Conservation (phyloP, 305 asterid genomes). For the Fraxinus sp. region DNA sequence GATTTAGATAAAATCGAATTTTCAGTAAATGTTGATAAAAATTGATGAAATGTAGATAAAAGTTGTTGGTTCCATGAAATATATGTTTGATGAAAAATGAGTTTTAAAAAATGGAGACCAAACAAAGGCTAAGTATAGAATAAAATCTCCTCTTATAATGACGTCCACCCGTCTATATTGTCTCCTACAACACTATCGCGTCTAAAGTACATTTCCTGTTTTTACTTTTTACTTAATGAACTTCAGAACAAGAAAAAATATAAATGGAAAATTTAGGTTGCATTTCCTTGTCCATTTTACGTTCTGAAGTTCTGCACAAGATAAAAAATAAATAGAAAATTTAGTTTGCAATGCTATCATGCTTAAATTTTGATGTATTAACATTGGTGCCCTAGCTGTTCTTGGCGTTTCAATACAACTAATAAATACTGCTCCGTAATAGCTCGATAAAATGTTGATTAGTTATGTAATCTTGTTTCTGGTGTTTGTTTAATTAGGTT, state of each 20-base stretch:
- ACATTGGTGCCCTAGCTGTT: not conserved
- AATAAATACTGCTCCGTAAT: not conserved
- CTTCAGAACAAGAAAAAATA: not conserved
- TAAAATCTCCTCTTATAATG: not conserved
- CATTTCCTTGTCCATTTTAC: not conserved
- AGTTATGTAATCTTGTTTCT: not conserved
- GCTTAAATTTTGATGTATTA: not conserved
- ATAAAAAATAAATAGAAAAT: not conserved
- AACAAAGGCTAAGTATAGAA: not conserved
- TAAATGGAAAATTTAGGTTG: not conserved
- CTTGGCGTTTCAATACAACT: not conserved
- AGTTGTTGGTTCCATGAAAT: not conserved
- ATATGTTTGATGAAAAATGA: not conserved
- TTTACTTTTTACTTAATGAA: not conserved
- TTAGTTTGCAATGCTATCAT: not conserved
- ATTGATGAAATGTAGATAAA: not conserved
- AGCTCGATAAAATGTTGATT: not conserved
- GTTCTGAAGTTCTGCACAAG: not conserved
- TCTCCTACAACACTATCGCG: not conserved
- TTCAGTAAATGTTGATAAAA: not conserved
- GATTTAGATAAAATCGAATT: not conserved
- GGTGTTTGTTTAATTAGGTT: conserved; percentile 31
- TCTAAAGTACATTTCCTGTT: not conserved
- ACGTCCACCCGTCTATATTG: not conserved
- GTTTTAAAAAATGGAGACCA: not conserved